Evolutionary conservation across 1,284 basidiomycete genomes (phyloP), one percentile per base, ranked within the genome.

Genomic region (Marasmius fiardii): DNA sequence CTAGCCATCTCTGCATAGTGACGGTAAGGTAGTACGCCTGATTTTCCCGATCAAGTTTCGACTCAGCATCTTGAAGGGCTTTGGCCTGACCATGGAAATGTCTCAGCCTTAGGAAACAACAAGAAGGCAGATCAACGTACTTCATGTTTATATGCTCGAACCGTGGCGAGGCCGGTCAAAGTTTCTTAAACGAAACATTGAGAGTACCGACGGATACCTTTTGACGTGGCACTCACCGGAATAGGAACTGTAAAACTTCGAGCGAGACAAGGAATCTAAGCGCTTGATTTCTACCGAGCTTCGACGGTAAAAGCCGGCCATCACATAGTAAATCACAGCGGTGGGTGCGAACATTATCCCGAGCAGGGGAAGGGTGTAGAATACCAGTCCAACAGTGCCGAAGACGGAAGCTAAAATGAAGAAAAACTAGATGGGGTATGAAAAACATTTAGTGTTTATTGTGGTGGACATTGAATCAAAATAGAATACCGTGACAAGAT

Each of bases 11-110:
- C 64, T 87, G 85, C 50, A 78, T 86, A 4, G 80, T 74, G 26
- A 88, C 79, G 0, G 88, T 91, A 72, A 93, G 82, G 65, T 84
- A 87, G 68, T 92, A 92, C 0, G 92, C 91, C 41, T 87, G 75
- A 65, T 91, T 90, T 65, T 92, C 83, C 62, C 82, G 71, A 65
- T 92, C 88, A 61, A 90, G 66, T n/a, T 84, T 79, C 41, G 77
- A 71, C 53, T 86, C 81, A 11, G 79, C 78, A 39, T 71, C 67
- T 26, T 63, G 63, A 53, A 85, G 67, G 60, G 86, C 81, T 10
- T 76, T 72, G 5, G 61, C 62, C 73, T 79, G 61, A 6, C 24
- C 24, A 45, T 35, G 20, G 21, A 55, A 43, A 28, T 26, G 11
- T 4, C 48, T 34, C 20, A 20, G 24, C 18, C n/a, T 24, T 11